These are phyloP conservation scores for Taphrina sp. DNA, from an alignment of 1,139 yeast species.

Conservation along the genomic window DNA sequence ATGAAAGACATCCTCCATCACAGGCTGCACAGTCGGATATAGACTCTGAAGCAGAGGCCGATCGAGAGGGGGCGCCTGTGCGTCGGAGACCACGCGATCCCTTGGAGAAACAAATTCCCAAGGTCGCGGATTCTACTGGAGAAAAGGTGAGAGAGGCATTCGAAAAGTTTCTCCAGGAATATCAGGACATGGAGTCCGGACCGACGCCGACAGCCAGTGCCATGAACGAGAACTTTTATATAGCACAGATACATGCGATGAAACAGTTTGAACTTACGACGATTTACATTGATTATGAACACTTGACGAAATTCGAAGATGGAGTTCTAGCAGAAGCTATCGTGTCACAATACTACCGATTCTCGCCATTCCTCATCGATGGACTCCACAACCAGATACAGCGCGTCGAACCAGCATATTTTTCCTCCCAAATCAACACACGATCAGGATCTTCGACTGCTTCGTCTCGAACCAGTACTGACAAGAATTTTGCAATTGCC, in stretches of 20 bases:
- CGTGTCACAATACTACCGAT: slow-evolving; percentile 86
- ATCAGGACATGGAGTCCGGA: slow-evolving; percentile 39
- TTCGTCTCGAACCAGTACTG: slow-evolving; percentile 48
- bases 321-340: slow-evolving; percentile 90
- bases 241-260: slow-evolving; percentile 81
- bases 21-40: slow-evolving; percentile 3
- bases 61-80: slow-evolving; percentile 33
- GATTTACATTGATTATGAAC: slow-evolving; percentile 79
- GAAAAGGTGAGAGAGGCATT: slow-evolving; percentile 91
- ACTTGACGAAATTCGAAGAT: slow-evolving; percentile 69
- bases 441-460: slow-evolving; percentile 39
- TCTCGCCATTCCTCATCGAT: slow-evolving; percentile 74
- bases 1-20: slow-evolving; percentile 20
- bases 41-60: slow-evolving; percentile 33
- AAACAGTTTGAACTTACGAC: slow-evolving; percentile 72
- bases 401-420: slow-evolving; percentile 62
- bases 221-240: slow-evolving; percentile 50
- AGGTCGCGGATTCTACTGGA: slow-evolving; percentile 86
- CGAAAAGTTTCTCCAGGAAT: slow-evolving; percentile 73
- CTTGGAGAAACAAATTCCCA: slow-evolving; percentile 56
- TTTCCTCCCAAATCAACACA: slow-evolving; percentile 25
- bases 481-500: slow-evolving; percentile 81
- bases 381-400: slow-evolving; percentile 74
- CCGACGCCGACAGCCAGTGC: slow-evolving; percentile 35
- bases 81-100: slow-evolving; percentile 36